phyloP scores from a whole-genome alignment of 2,329 filamentous ascomycete species.

The Fusarium pseudocircinatum region DNA sequence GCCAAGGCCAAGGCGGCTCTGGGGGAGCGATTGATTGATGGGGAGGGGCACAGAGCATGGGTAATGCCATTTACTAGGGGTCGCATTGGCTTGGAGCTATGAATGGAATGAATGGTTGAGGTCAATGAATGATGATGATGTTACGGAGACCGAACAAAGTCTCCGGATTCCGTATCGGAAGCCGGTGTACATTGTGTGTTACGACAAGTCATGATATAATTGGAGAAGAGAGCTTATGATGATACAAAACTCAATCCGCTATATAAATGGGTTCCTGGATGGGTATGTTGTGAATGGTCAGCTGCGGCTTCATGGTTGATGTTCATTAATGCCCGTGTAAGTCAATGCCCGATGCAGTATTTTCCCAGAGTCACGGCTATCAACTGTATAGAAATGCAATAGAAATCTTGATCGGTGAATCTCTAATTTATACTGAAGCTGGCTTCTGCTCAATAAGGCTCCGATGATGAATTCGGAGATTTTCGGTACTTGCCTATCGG shows the following conservation, averaged over 20 bases:
- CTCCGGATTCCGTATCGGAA: conserved; percentile 34
- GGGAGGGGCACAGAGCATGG: conserved; percentile 5
- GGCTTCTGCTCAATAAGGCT: background rate
- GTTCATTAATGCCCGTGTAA: background rate
- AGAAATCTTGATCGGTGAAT: background rate
- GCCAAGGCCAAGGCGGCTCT: conserved; percentile 8
- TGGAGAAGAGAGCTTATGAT: background rate
- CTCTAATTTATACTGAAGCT: background rate
- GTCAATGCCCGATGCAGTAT: background rate
- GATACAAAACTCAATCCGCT: background rate
- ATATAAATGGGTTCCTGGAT: background rate
- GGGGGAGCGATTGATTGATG: conserved; percentile 23
- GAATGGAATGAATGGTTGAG: conserved; percentile 23
- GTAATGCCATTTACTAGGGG: conserved; percentile 11
- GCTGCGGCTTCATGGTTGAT: background rate
- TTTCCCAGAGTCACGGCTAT: background rate
- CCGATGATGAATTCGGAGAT: background rate
- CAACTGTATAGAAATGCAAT: background rate
- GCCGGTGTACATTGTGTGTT: conserved; percentile 9
- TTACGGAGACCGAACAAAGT: conserved; percentile 31
- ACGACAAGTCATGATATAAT: background rate
- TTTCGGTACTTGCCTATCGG: background rate
- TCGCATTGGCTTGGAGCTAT: background rate
- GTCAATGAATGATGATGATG: background rate
- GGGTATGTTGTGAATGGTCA: background rate